Evolutionary conservation across 495 filamentous ascomycete genomes (phyloP), one percentile per base, ranked within the genome.

Genomic region (Penicillium canariense): DNA sequence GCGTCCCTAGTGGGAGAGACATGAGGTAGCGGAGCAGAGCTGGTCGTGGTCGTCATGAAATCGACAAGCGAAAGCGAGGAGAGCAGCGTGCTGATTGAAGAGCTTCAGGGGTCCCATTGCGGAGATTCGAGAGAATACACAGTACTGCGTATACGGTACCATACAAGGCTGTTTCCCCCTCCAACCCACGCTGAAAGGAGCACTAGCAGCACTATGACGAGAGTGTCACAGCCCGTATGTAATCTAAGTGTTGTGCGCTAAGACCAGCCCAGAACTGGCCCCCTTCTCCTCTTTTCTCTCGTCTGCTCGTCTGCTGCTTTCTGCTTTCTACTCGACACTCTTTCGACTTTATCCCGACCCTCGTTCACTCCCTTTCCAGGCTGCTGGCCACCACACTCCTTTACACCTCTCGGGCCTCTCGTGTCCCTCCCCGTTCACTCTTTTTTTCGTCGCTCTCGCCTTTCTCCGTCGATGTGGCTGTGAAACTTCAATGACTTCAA

Each of bases 341-440:
- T 43, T 42, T 59, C 54, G 8, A 39, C 36, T 17, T 54, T 39
- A 48, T 47, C 36, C 50, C 26, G 32, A 62, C 56, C 59, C 54
- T 48, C 50, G 44, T 56, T 60, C 64, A 52, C 52, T 64, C 67
- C 30, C 62, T 65, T 52, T 57, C 17, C 22, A 59, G 62, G 61
- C 62, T 60, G 48, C 58, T 63, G 63, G 61, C 68, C 61, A 59
- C 61, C 70, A 28, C 43, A 60, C 55, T 73, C 68, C 44, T 67
- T 70, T 66, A 30, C 31, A 32, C 52, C 52, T 68, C 61, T 34
- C 59, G 9, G 59, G 58, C 48, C 43, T 46, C 64, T 45, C 28
- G 60, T 63, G 52, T 48, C 36, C 25, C 55, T 18, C 27, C 65
- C 63, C 49, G 54, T 67, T 66, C 73, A 69, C 58, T 76, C 73